Evolutionary conservation across 1,284 basidiomycete species (phyloP).

Genomic region (Sanguinoderma infundibulare): DNA sequence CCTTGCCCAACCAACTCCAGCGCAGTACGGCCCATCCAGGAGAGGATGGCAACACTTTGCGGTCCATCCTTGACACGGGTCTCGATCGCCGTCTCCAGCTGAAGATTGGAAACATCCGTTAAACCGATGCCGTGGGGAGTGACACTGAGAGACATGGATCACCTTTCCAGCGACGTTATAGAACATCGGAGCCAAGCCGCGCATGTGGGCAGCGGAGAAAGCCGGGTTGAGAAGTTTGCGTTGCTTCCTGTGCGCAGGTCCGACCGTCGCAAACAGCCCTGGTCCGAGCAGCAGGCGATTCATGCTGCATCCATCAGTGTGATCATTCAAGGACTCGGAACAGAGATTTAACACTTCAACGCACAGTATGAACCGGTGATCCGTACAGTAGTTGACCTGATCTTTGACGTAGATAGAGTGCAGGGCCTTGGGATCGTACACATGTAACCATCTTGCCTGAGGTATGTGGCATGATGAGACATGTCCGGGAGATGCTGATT

Average conservation of each 20-base stretch:
- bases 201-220: slow-evolving; percentile 23
- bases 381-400: not conserved
- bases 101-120: not conserved
- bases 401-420: slow-evolving; percentile 8
- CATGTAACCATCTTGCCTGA: not conserved
- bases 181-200: slow-evolving; percentile 19
- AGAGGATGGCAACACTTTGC: slow-evolving; percentile 30
- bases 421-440: slow-evolving; percentile 2
- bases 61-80: not conserved
- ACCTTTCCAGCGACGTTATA: not conserved
- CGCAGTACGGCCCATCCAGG: slow-evolving; percentile 34
- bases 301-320: not conserved
- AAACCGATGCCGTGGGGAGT: no score
- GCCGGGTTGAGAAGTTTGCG: slow-evolving; percentile 23
- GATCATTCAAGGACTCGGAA: not conserved
- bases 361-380: not conserved
- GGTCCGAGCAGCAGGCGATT: not conserved
- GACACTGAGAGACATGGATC: no score
- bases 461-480: not conserved
- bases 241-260: slow-evolving; percentile 5
- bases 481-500: no score
- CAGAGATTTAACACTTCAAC: not conserved
- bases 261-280: not conserved
- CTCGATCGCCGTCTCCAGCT: slow-evolving; percentile 1
- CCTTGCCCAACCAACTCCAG: slow-evolving; percentile 37